Conservation (phyloP, 345 rosid genomes). For the Bruguiera gymnorhiza region DNA sequence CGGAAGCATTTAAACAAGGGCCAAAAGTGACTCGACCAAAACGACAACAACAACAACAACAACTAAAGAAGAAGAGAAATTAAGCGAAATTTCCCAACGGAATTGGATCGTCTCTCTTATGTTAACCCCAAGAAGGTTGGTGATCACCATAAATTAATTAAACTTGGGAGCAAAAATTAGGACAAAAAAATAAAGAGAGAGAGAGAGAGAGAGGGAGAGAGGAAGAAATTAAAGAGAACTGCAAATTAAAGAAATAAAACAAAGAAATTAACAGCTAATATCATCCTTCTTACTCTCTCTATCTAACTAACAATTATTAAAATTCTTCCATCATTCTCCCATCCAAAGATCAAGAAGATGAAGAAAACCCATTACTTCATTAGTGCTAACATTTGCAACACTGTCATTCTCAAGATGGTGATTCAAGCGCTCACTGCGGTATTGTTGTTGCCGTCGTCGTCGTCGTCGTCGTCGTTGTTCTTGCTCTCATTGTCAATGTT, state of each 20-base stretch:
- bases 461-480: not conserved
- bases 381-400: slow-evolving; percentile 30
- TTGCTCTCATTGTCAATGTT: not conserved
- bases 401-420: slow-evolving; percentile 28
- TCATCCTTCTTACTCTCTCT: slow-evolving; percentile 17
- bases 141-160: slow-evolving; percentile 27
- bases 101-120: not conserved
- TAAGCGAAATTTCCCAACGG: not conserved
- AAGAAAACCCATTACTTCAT: slow-evolving; percentile 35
- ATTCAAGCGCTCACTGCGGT: slow-evolving; percentile 2
- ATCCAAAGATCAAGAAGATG: slow-evolving; percentile 39
- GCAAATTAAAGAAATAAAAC: slow-evolving; percentile 1
- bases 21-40: not conserved
- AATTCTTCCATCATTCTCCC: not conserved
- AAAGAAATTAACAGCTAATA: slow-evolving; percentile 11
- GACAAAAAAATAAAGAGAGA: not conserved
- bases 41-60: not conserved
- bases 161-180: slow-evolving; percentile 18
- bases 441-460: no score
- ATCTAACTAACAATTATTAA: slow-evolving; percentile 25
- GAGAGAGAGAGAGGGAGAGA: not conserved
- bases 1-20: not conserved
- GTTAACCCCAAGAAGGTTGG: not conserved
- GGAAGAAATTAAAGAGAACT: slow-evolving; percentile 15
- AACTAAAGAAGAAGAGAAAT: not conserved